phyloP scores from a whole-genome alignment of 176 grass and related monocot species.

The Musa acuminata region DNA sequence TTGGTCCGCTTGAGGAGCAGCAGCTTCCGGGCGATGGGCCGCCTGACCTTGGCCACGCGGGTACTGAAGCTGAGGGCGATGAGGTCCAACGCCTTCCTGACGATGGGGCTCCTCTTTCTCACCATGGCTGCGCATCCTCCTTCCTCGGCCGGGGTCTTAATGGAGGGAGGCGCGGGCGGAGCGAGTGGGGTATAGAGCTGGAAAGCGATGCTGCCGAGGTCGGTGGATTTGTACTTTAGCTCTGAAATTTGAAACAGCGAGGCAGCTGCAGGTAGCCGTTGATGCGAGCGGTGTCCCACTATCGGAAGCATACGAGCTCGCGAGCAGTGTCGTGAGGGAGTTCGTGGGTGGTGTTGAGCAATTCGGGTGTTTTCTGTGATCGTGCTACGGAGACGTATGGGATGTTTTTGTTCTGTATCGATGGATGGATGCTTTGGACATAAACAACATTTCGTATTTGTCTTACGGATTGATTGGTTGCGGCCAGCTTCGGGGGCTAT shows the following conservation, averaged over 20 bases:
- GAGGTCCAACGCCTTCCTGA: constrained; percentile 48
- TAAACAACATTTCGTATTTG: no score
- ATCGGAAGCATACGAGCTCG: no score
- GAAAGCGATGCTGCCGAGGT: constrained; percentile 27
- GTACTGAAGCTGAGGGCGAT: constrained; percentile 31
- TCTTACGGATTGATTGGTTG: no score
- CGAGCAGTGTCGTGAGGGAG: no score
- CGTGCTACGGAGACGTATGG: no score
- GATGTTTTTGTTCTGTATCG: no score
- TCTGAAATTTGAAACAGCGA: background rate
- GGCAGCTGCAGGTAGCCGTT: constrained; percentile 1
- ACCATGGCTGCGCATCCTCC: constrained; percentile 24
- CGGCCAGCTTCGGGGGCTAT: no score
- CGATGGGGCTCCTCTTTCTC: constrained; percentile 28
- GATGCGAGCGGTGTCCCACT: background rate
- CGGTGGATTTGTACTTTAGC: constrained; percentile 35
- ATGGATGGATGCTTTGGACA: no score
- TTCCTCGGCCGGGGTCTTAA: constrained; percentile 35
- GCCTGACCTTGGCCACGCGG: constrained; percentile 40
- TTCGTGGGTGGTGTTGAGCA: no score
- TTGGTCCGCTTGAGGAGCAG: constrained; percentile 51
- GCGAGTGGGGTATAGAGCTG: constrained; percentile 28
- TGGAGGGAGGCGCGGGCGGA: constrained; percentile 18
- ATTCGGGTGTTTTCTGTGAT: no score
- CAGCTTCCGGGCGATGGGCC: constrained; percentile 27